Conservation (phyloP, 495 filamentous ascomycete species). For the Viridothelium virens region DNA sequence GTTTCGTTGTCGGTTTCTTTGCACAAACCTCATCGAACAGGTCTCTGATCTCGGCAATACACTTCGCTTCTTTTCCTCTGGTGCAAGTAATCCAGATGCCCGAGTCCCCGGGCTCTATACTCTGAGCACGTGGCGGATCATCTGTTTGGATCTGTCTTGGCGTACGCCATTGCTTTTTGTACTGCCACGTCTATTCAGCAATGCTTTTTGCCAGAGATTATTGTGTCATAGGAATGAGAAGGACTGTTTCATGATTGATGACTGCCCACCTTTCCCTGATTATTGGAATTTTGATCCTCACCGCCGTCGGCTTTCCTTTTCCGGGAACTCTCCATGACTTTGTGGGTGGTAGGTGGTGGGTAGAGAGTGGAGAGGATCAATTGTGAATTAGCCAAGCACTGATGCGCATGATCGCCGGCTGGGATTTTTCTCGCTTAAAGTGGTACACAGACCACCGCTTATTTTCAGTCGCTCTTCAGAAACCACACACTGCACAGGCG, state of each 20-base stretch:
- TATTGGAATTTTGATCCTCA: slow-evolving; percentile 4
- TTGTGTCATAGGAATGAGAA: neutral
- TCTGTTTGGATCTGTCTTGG: slow-evolving; percentile 24
- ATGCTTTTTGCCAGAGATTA: slow-evolving; percentile 3
- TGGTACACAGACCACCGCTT: slow-evolving; percentile 6
- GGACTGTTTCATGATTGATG: neutral
- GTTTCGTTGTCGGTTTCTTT: slow-evolving; percentile 6
- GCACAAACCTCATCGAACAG: slow-evolving; percentile 64
- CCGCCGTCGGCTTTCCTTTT: slow-evolving; percentile 21
- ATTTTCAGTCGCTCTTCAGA: neutral
- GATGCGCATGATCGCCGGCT: slow-evolving; percentile 9
- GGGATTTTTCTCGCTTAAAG: slow-evolving; percentile 5
- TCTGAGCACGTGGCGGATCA: slow-evolving; percentile 15
- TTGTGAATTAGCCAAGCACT: neutral
- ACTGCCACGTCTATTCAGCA: slow-evolving; percentile 17
- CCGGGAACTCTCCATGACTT: slow-evolving; percentile 14
- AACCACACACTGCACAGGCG: neutral
- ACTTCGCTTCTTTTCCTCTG: slow-evolving; percentile 68
- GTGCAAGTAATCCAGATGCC: slow-evolving; percentile 90
- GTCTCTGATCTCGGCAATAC: slow-evolving; percentile 60
- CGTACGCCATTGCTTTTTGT: slow-evolving; percentile 35
- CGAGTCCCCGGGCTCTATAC: slow-evolving; percentile 56
- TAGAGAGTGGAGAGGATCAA: neutral
- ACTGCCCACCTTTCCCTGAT: slow-evolving; percentile 17
- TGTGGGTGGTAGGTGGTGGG: neutral